These are phyloP conservation scores for Neonectria coccinea DNA, from an alignment of 2,329 filamentous ascomycete species.

Conservation along the genomic window DNA sequence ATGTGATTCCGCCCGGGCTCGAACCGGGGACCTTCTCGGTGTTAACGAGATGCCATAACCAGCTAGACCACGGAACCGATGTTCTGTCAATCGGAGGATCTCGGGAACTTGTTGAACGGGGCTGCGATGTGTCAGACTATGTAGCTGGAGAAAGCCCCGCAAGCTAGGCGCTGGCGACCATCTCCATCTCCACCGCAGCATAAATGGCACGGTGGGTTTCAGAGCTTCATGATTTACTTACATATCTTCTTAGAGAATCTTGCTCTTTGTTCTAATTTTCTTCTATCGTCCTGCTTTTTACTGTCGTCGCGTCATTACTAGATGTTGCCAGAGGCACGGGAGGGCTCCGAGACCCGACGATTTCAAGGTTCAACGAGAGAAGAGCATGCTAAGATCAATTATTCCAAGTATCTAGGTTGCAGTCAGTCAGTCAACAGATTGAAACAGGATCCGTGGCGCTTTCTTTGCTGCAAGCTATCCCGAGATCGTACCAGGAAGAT, in stretches of 20 bases:
- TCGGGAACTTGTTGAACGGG: neutral
- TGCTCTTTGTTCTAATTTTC: no score
- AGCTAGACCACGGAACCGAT: conserved; percentile 42
- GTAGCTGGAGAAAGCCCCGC: neutral
- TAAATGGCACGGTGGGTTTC: neutral
- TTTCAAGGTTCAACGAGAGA: no score
- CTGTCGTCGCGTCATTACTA: no score
- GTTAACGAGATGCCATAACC: conserved; percentile 36
- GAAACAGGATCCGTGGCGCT: no score
- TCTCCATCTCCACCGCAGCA: neutral
- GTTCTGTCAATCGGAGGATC: conserved; percentile 1
- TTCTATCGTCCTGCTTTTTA: no score
- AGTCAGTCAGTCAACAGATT: no score
- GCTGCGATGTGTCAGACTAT: neutral
- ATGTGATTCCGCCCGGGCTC: conserved; percentile 31
- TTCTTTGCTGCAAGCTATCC: no score
- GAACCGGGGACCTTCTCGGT: conserved; percentile 36
- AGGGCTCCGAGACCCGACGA: no score
- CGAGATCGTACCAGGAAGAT: no score
- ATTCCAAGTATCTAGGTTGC: no score
- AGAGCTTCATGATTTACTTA: neutral
- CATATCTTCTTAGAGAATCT: neutral
- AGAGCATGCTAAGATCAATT: no score
- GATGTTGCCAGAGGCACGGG: no score
- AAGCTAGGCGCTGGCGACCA: neutral